Percentiles rank a stretch among this genome's conserved stretches.
Evolutionary conservation across 2,329 filamentous ascomycete species (phyloP).

Genomic region (Botryotinia calthae): DNA sequence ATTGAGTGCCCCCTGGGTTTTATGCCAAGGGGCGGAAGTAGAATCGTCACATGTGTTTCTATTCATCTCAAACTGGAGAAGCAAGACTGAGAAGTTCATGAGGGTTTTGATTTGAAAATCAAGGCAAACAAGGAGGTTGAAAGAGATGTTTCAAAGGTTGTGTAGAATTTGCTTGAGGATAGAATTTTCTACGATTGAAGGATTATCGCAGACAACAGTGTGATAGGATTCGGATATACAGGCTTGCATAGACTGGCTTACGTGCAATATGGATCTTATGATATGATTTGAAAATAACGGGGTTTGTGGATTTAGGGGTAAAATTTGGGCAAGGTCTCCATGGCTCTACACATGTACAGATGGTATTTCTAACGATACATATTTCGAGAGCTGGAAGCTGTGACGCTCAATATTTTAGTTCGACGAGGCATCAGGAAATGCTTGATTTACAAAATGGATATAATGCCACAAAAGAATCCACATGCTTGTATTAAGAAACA

Average conservation of each 20-base stretch:
- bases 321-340: too few relatives aligned
- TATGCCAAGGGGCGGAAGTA: not conserved
- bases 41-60: not conserved
- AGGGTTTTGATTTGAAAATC: not conserved
- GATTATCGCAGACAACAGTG: not conserved
- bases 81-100: not conserved
- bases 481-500: fast-evolving
- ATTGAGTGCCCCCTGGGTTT: not conserved
- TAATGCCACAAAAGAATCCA: not conserved
- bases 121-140: not conserved
- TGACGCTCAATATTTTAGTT: too few relatives aligned
- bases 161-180: not conserved
- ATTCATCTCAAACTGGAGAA: not conserved
- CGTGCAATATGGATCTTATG: too few relatives aligned
- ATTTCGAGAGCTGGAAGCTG: not conserved
- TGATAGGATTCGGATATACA: not conserved
- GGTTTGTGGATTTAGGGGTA: not conserved
- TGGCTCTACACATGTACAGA: not conserved
- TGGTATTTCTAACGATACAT: not conserved
- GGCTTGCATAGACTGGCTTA: not conserved
- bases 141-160: not conserved
- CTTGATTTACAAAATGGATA: not conserved
- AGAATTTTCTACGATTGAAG: not conserved
- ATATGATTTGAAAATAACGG: not conserved
- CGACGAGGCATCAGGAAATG: not conserved